These are phyloP conservation scores for Aspergillus felis DNA, from an alignment of 2,329 filamentous ascomycete genomes.

Conservation along the genomic window DNA sequence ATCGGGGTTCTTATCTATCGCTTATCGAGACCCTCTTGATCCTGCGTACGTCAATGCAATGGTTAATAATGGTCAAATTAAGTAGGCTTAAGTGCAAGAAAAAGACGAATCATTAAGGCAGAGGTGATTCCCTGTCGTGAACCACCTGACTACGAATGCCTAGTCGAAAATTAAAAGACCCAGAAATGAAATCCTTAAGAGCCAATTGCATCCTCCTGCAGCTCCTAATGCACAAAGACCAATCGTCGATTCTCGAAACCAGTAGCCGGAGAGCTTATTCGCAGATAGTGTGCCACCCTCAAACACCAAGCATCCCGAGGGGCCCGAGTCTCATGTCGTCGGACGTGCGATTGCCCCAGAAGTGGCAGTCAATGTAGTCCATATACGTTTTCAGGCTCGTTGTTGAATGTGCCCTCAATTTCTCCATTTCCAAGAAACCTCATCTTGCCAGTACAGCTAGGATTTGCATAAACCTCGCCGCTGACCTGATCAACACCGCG, in stretches of 20 bases:
- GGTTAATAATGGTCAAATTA: neutral
- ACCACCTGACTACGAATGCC: neutral
- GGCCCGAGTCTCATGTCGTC: neutral
- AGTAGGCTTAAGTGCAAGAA: neutral
- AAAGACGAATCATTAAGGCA: neutral
- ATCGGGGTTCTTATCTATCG: neutral
- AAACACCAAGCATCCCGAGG: constrained; percentile 1
- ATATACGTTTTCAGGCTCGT: neutral
- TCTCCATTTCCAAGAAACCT: constrained; percentile 3
- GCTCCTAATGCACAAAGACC: neutral
- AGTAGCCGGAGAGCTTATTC: neutral
- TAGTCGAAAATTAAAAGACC: neutral
- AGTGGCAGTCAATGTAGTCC: neutral
- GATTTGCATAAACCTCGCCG: neutral
- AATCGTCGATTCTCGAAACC: too few species aligned
- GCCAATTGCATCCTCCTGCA: neutral
- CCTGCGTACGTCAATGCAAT: too few species aligned
- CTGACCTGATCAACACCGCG: neutral
- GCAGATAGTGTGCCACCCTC: neutral
- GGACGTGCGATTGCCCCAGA: constrained; percentile 1
- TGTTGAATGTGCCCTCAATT: constrained; percentile 3
- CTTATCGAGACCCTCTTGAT: neutral
- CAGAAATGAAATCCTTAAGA: neutral
- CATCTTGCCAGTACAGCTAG: neutral
- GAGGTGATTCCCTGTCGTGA: too few species aligned